These are phyloP conservation scores for Chaetomium cochliodes DNA, from an alignment of 495 filamentous ascomycete species.

Conservation along the genomic window DNA sequence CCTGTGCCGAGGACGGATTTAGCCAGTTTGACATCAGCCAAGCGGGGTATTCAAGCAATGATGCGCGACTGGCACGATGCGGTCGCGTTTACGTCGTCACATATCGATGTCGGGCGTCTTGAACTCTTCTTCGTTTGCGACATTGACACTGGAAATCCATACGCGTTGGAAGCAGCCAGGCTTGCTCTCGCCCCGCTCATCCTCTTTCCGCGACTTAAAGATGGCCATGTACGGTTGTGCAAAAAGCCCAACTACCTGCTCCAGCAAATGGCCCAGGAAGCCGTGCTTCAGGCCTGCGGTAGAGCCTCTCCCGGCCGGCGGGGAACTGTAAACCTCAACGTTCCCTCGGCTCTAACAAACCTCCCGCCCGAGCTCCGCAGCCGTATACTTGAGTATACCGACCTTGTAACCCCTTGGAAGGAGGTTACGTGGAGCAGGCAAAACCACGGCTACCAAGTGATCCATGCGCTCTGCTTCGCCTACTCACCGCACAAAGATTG, in stretches of 20 bases:
- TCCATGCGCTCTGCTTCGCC: background rate
- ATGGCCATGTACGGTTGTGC: conserved; percentile 8
- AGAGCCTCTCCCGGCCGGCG: background rate
- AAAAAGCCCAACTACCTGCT: background rate
- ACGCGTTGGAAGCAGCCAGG: background rate
- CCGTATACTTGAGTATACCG: conserved; percentile 17
- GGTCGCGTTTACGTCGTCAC: background rate
- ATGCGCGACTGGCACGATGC: background rate
- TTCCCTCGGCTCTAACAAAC: background rate
- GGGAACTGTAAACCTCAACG: background rate
- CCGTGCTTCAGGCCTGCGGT: background rate
- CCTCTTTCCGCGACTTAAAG: background rate
- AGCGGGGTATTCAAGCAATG: background rate
- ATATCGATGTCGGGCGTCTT: background rate
- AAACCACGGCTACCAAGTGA: background rate
- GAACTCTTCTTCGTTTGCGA: conserved; percentile 3
- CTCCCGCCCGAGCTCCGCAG: conserved; percentile 8
- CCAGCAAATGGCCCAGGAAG: background rate
- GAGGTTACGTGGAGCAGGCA: conserved; percentile 10
- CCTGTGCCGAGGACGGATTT: too few relatives aligned
- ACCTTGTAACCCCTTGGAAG: conserved; percentile 11
- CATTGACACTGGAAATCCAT: background rate
- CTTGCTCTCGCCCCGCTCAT: background rate
- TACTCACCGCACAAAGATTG: background rate
- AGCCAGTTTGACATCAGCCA: background rate